phyloP scores from a whole-genome alignment of 1,139 yeast species.

The Yamadazyma triangularis region DNA sequence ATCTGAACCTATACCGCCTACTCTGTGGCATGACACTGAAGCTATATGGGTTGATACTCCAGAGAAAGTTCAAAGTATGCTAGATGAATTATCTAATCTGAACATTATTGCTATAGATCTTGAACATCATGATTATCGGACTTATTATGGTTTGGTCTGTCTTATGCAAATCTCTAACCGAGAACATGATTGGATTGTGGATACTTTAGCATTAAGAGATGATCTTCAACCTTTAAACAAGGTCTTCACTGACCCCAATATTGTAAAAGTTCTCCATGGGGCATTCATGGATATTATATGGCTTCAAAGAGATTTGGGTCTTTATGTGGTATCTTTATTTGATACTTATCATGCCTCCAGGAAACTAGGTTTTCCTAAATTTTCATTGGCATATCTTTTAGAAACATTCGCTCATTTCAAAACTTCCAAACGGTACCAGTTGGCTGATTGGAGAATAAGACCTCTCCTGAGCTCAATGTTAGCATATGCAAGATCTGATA shows the following conservation, averaged over 20 bases:
- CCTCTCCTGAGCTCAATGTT: constrained; percentile 77
- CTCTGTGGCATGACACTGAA: constrained; percentile 60
- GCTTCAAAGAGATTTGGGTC: constrained; percentile 93
- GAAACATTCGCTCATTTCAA: constrained; percentile 79
- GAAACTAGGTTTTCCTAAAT: constrained; percentile 71
- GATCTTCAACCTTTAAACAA: constrained; percentile 65
- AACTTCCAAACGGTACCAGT: constrained; percentile 90
- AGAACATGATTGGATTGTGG: constrained; percentile 79
- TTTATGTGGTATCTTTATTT: constrained; percentile 83
- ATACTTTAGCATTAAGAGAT: constrained; percentile 70
- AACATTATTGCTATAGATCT: constrained; percentile 89
- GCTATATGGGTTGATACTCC: constrained; percentile 71
- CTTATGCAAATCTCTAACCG: constrained; percentile 90
- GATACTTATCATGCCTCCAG: constrained; percentile 92
- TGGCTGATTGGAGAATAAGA: constrained; percentile 95
- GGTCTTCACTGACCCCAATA: constrained; percentile 74
- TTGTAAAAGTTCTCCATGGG: constrained; percentile 90
- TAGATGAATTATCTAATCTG: constrained; percentile 44
- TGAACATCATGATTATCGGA: constrained; percentile 91
- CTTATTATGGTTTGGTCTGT: constrained; percentile 88
- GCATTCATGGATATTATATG: constrained; percentile 96
- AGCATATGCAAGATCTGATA: constrained; percentile 91
- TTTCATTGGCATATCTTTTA: constrained; percentile 78
- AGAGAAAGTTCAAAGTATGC: constrained; percentile 50
- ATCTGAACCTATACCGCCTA: constrained; percentile 49